Percentiles rank a stretch among this genome's conserved stretches.
These are phyloP conservation scores for Pichia ethanolica DNA, from an alignment of 805 yeast species.

Conservation along the genomic window DNA sequence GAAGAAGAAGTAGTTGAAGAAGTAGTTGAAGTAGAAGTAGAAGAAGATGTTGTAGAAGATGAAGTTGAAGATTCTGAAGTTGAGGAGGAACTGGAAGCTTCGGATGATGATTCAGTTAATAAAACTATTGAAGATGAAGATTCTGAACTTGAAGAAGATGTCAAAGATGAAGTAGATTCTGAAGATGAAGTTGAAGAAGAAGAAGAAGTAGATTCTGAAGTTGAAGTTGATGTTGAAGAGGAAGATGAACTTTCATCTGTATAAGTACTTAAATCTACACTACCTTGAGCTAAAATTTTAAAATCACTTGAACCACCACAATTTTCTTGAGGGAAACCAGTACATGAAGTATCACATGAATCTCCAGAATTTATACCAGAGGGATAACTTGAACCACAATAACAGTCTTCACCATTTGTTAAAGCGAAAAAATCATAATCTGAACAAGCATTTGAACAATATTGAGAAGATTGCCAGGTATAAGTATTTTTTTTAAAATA, in stretches of 20 bases:
- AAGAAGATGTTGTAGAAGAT: conserved; percentile 25
- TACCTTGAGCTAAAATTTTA: conserved; percentile 36
- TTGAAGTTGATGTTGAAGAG: background rate
- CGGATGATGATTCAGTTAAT: conserved; percentile 7
- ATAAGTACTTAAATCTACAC: conserved; percentile 12
- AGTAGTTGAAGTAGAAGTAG: conserved; percentile 9
- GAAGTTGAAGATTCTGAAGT: conserved; percentile 17
- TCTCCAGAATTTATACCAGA: conserved; percentile 19
- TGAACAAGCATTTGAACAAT: conserved; percentile 41
- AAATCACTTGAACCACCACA: conserved; percentile 53
- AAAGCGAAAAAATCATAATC: conserved; percentile 42
- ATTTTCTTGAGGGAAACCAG: conserved; percentile 51
- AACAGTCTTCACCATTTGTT: conserved; percentile 49
- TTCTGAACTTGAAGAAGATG: conserved; percentile 1
- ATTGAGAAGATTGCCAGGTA: conserved; percentile 50
- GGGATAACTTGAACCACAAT: conserved; percentile 51
- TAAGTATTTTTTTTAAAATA: conserved; percentile 40
- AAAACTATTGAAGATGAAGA: conserved; percentile 28
- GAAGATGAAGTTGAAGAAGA: conserved; percentile 24
- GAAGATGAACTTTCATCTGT: too few species aligned
- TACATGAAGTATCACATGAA: conserved; percentile 42
- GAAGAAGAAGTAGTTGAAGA: conserved; percentile 9
- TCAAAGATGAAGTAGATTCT: conserved; percentile 1
- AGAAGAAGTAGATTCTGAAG: conserved; percentile 18
- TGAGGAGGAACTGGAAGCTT: background rate